Evolutionary conservation across 331 rosid genomes (phyloP).

Genomic region (Erythrophleum ivorense): DNA sequence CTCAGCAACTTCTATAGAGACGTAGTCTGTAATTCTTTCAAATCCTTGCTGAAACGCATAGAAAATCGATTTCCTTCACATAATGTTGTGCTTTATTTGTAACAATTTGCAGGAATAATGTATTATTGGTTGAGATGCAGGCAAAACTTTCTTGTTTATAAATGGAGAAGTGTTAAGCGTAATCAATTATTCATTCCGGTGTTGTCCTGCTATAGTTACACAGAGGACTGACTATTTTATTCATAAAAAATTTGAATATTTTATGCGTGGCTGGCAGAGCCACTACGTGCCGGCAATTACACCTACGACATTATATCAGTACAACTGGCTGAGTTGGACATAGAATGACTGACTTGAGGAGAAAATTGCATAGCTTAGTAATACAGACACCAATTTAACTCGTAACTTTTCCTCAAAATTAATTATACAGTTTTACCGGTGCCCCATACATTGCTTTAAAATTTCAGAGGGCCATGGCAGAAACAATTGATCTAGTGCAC

Average conservation of each 20-base stretch:
- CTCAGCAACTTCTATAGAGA: no score
- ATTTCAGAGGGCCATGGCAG: slow-evolving; percentile 65
- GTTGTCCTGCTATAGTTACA: not conserved
- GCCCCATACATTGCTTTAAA: not conserved
- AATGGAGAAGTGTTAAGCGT: slow-evolving; percentile 1
- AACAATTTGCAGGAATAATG: slow-evolving; percentile 14
- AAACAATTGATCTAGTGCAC: slow-evolving; percentile 72
- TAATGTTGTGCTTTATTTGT: slow-evolving; percentile 18
- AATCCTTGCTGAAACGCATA: not conserved
- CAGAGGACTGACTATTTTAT: not conserved
- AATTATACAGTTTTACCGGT: slow-evolving; percentile 42
- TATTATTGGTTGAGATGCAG: slow-evolving; percentile 30
- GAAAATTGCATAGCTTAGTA: no score
- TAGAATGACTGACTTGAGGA: no score
- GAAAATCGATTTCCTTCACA: slow-evolving; percentile 19
- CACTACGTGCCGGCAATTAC: no score
- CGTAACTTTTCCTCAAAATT: slow-evolving; percentile 40
- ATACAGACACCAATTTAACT: slow-evolving; percentile 25
- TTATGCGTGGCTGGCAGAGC: not conserved
- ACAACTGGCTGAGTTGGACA: no score
- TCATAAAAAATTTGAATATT: no score
- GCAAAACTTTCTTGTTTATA: slow-evolving; percentile 31
- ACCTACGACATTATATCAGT: not conserved
- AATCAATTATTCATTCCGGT: not conserved
- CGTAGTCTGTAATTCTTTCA: no score